Conservation (phyloP, 1,139 yeast genomes). For the Saccharomyces pastorianus region DNA sequence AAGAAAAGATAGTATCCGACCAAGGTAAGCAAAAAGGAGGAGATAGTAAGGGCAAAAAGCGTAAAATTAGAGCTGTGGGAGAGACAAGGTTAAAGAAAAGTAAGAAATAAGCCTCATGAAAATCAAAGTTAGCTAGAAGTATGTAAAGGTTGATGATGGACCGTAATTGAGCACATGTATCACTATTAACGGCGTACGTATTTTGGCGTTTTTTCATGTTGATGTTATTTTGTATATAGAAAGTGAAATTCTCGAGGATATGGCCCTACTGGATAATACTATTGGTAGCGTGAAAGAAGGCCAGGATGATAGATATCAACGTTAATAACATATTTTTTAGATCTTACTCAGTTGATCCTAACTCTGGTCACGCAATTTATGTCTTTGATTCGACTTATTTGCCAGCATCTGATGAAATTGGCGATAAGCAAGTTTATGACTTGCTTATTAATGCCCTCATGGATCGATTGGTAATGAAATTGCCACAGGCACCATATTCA, state of each 20-base stretch:
- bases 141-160: background rate
- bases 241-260: background rate
- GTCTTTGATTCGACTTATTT: constrained; percentile 71
- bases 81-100: constrained; percentile 45
- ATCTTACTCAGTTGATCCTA: constrained; percentile 52
- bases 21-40: constrained; percentile 9
- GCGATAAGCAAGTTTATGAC: constrained; percentile 34
- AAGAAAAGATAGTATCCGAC: constrained; percentile 4
- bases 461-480: constrained; percentile 30
- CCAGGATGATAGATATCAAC: constrained; percentile 21
- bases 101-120: constrained; percentile 1
- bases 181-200: background rate
- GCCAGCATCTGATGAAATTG: constrained; percentile 41
- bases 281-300: background rate
- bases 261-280: background rate
- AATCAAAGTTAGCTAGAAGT: background rate
- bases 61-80: constrained; percentile 64
- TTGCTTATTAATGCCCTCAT: constrained; percentile 35
- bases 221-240: background rate
- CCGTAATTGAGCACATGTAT: background rate
- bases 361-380: constrained; percentile 55
- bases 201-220: background rate
- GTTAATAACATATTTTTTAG: constrained; percentile 48
- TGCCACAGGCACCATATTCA: constrained; percentile 55
- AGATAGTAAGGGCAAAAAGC: constrained; percentile 32